Base-by-base conservation (phyloP, 305 asterid genomes). In the Striga hermonthica region DNA sequence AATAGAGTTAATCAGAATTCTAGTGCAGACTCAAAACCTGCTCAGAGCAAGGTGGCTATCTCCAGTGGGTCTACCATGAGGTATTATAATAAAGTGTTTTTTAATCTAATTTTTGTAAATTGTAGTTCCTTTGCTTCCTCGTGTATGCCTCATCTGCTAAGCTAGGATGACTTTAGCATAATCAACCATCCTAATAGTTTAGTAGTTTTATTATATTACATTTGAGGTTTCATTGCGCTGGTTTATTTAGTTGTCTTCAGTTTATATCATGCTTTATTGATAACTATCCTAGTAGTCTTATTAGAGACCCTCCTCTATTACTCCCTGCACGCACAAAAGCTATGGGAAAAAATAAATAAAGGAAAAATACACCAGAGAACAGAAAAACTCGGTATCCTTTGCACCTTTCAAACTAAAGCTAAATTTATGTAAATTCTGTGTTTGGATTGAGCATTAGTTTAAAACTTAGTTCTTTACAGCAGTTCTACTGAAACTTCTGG, bases 1-100 rank as follows among this genome's bases (percentile, higher is more conserved):
- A 93, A 88, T 71, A 90, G 96, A 81, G 78, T 78, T 63, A 82
- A 69, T 79, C 92, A 81, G 60, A 79, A 75, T 72, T 72, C 80
- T 50, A 65, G 65, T 72, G 55, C 62, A 74, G 90, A 84, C 72
- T 63, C 78, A 67, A 88, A 83, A 78, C 75, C 80, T 73, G 82
- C 74, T 62, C 81, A 75, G 47, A 68, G 58, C 58, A 82, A 85
- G 57, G 79, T 67, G 75, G 80, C 7, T 56, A 69, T 74, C 57
- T 57, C 86, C 58, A 67, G 72, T 68, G 79, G 55, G 67, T 70
- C 85, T 68, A 69, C 67, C 47, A 84, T 81, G 78, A 89, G 97
- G 97, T 82, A 77, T 62, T 50, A 37, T 14, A 6, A 76, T 59
- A 45, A 48, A 52, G 37, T 59, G 57, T 34, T 31, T 63, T 36